phyloP scores from a whole-genome alignment of 352 stramenopile species.

The Phytophthora pinifolia region DNA sequence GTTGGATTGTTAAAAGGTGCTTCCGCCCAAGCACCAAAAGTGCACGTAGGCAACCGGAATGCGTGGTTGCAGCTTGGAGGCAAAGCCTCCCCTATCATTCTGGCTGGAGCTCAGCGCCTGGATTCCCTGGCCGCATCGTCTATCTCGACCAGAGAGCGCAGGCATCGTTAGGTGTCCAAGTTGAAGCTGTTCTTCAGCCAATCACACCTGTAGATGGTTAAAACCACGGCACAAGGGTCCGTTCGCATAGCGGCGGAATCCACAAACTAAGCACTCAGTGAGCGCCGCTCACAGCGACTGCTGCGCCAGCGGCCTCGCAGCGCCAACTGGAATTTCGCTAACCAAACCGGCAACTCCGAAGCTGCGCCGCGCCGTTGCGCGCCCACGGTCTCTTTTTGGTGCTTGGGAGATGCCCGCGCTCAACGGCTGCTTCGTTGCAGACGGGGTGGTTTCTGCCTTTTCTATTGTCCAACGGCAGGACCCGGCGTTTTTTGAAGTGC shows the following conservation, averaged over 20 bases:
- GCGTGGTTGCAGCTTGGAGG: not conserved
- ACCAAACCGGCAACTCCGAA: too few species aligned
- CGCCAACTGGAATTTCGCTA: too few species aligned
- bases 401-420: slow-evolving; percentile 18
- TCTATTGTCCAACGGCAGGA: slow-evolving; percentile 30
- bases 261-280: too few species aligned
- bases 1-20: too few species aligned
- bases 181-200: slow-evolving; percentile 30
- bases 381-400: slow-evolving; percentile 7
- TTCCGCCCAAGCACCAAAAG: slow-evolving; percentile 10
- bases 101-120: not conserved
- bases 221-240: slow-evolving; percentile 10
- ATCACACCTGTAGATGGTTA: slow-evolving; percentile 28
- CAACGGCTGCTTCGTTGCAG: slow-evolving; percentile 4
- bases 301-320: not conserved
- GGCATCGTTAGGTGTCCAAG: too few species aligned
- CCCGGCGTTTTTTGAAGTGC: slow-evolving; percentile 16
- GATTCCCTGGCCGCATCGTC: too few species aligned
- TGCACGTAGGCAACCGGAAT: slow-evolving; percentile 2
- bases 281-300: too few species aligned
- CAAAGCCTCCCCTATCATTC: not conserved
- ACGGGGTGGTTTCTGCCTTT: slow-evolving; percentile 9
- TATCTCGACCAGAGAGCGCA: too few species aligned
- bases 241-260: slow-evolving; percentile 15
- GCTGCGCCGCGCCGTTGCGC: slow-evolving; percentile 6